These are phyloP conservation scores for Zostera marina DNA, from an alignment of 116 monocot genomes.

Conservation along the genomic window DNA sequence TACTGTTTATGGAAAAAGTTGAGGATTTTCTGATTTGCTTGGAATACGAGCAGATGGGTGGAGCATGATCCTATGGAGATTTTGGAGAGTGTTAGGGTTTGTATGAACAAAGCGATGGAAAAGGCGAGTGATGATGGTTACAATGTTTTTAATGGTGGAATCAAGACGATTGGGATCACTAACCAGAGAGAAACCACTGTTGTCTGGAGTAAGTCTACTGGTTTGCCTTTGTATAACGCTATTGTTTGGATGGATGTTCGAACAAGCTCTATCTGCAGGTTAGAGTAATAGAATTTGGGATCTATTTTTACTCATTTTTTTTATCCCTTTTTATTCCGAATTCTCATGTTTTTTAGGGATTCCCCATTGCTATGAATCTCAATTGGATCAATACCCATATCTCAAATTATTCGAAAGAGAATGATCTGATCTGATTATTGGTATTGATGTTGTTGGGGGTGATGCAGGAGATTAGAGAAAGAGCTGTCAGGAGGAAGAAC, in stretches of 20 bases:
- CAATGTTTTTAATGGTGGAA: constrained; percentile 53
- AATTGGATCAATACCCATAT: background rate
- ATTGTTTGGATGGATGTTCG: constrained; percentile 96
- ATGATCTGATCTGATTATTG: background rate
- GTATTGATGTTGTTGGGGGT: background rate
- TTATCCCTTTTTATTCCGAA: background rate
- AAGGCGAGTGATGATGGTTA: constrained; percentile 69
- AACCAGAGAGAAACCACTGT: constrained; percentile 93
- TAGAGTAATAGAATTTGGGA: background rate
- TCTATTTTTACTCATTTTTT: too few relatives aligned
- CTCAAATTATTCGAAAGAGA: background rate
- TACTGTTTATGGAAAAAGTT: background rate
- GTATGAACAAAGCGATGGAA: constrained; percentile 77
- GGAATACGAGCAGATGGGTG: constrained; percentile 47
- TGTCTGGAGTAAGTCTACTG: constrained; percentile 80
- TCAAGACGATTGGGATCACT: constrained; percentile 74
- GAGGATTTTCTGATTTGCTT: background rate
- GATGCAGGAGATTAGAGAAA: constrained; percentile 69
- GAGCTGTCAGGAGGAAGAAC: constrained; percentile 54
- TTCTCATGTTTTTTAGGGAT: background rate
- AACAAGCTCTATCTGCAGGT: constrained; percentile 83
- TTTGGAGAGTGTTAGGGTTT: constrained; percentile 64
- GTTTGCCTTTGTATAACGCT: constrained; percentile 75
- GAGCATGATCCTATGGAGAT: constrained; percentile 96
- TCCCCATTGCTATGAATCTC: too few relatives aligned